Conservation (phyloP, 1,139 yeast genomes). For the Scheffersomyces titani region DNA sequence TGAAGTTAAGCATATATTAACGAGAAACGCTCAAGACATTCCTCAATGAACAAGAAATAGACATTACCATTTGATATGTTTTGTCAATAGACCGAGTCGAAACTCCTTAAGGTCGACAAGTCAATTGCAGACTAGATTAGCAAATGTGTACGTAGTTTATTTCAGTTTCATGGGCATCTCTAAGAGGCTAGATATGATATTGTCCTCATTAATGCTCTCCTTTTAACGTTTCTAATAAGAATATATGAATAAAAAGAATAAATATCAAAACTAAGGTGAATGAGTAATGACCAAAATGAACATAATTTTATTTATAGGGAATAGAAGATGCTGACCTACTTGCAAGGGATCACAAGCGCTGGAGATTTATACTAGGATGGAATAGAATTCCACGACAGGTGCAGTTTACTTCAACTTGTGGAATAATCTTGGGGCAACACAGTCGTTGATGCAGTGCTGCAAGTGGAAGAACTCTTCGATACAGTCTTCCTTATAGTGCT, state of each 20-base stretch:
- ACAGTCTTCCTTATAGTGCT: constrained; percentile 92
- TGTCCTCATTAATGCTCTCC: not conserved
- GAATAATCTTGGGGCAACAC: constrained; percentile 91
- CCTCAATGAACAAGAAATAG: not conserved
- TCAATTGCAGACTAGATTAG: not conserved
- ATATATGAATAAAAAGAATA: not conserved
- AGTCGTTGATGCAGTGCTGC: constrained; percentile 89
- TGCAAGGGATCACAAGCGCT: not conserved
- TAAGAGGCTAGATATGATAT: not conserved
- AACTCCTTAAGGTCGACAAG: not conserved
- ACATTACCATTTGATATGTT: not conserved
- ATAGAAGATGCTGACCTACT: not conserved
- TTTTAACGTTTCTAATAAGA: not conserved
- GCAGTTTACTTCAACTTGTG: constrained; percentile 69
- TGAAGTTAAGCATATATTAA: not conserved
- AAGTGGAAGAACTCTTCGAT: constrained; percentile 97
- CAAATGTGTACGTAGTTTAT: not conserved
- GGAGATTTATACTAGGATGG: not conserved
- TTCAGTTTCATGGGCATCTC: not conserved
- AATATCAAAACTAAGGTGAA: not conserved
- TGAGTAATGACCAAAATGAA: constrained; percentile 1
- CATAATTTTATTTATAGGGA: not conserved
- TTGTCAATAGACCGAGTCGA: not conserved
- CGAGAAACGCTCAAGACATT: not conserved
- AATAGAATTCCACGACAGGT: not conserved